Evolutionary conservation across 1,139 yeast species (phyloP), one percentile per base, ranked within the genome.

Genomic region (Wickerhamomyces sp.): DNA sequence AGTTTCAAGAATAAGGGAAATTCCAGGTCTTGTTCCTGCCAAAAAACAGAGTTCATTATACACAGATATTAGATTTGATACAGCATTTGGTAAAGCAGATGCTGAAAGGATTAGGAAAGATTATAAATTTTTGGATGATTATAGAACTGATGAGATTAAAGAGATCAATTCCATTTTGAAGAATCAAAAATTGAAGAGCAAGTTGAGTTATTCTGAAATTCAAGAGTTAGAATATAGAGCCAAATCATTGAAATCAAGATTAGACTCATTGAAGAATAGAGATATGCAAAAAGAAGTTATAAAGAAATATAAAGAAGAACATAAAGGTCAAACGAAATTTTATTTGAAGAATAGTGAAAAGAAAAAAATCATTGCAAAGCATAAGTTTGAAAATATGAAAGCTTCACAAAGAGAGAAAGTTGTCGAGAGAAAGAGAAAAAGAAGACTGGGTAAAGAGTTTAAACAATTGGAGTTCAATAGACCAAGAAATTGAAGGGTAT

Each of bases 341-440:
- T 87, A 78, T 65, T 73, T 93, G 63, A 91, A 89, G 72, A 75
- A 83, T 55, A 76, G 84, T 47, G 98, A 91, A 53, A 81, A 87
- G 71, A 73, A 94, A 51, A 89, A 87, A 68, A 75, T 93, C 62
- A 73, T 93, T 44, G 91, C 90, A 61, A 85, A 85, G 68, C 95
- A 93, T 65, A 87, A 87, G 66, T 93, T 84, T 69, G 94, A 88
- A 53, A 68, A 72, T 48, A 86, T 93, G 96, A 87, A 81, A 70
- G 71, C 84, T 39, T 75, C 76, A 50, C 96, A 93, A 63, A 77
- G 95, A 59, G 91, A 86, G 56, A 85, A 84, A 74, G 90, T 85
- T 36, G 79, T 93, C 77, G 96, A 90, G 68, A 79, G 96, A 63
- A 87, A 91, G 76, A 79, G 98, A 62, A 91, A 91, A 85, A 87